Evolutionary conservation across 176 grass and related monocot species (phyloP).

Genomic region (Triticum dicoccoides): DNA sequence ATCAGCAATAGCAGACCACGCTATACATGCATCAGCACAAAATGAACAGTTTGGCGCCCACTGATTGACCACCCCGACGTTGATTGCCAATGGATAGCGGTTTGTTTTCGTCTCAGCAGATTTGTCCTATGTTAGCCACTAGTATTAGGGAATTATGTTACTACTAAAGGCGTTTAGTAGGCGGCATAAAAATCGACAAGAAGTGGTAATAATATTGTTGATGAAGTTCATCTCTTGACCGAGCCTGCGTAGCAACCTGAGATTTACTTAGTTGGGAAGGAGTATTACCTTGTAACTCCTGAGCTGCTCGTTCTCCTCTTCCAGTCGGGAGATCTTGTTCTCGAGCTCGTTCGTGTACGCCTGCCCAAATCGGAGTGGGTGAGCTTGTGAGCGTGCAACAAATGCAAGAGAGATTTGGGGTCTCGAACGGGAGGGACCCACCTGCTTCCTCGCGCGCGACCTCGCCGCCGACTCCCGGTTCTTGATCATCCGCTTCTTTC

Average conservation of each 20-base stretch:
- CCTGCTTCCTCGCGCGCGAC: slow-evolving; percentile 89
- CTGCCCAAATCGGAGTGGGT: slow-evolving; percentile 20
- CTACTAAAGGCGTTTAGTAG: not conserved
- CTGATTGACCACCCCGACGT: not conserved
- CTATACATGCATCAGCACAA: not conserved
- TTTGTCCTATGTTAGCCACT: not conserved
- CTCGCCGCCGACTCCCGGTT: slow-evolving; percentile 91
- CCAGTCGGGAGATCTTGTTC: slow-evolving; percentile 69
- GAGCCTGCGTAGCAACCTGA: not conserved
- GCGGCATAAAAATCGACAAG: not conserved
- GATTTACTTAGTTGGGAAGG: not conserved
- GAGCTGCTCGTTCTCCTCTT: slow-evolving; percentile 76
- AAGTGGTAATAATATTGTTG: not conserved
- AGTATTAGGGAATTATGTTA: not conserved
- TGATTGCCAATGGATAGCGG: not conserved
- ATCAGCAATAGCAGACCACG: not conserved
- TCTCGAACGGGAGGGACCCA: not conserved
- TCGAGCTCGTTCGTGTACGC: slow-evolving; percentile 90
- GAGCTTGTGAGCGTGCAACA: not conserved
- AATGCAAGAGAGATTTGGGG: not conserved
- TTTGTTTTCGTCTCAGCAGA: not conserved
- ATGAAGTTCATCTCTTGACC: not conserved
- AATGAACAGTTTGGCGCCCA: not conserved
- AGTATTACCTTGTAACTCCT: slow-evolving; percentile 44
- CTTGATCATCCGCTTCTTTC: slow-evolving; percentile 98